Conservation (phyloP, 164 flowering plant genomes). For the Amborella trichopoda region DNA sequence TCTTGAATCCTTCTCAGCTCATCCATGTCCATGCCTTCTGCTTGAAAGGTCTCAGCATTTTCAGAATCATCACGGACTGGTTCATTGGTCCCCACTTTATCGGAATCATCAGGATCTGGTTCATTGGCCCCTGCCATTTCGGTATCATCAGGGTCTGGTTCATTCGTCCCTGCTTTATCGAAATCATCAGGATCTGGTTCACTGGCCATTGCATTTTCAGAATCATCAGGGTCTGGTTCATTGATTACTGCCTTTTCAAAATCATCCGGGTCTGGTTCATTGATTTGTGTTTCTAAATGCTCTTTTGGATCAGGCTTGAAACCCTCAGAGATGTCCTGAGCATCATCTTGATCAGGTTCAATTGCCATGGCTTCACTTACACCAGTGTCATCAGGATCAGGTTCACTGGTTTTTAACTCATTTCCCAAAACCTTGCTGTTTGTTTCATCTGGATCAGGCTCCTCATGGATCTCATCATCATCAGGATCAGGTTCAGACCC, state of each 20-base stretch:
- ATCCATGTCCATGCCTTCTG: too few species aligned
- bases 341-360: background rate
- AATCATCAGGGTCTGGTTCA: conserved; percentile 2
- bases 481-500: background rate
- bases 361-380: background rate
- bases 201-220: background rate
- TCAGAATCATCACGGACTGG: too few species aligned
- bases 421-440: too few species aligned
- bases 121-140: too few species aligned
- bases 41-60: too few species aligned
- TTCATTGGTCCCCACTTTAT: too few species aligned
- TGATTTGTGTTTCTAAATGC: too few species aligned
- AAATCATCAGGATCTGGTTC: conserved; percentile 3
- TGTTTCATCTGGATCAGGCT: conserved; percentile 37
- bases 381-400: conserved; percentile 4
- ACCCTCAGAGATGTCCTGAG: too few species aligned
- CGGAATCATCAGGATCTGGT: too few species aligned
- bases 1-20: conserved; percentile 70
- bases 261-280: conserved; percentile 18
- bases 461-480: conserved; percentile 5
- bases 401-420: background rate
- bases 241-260: background rate
- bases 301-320: too few species aligned
- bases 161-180: conserved; percentile 3
- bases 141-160: conserved; percentile 35